Percentiles rank a stretch among this genome's conserved stretches.
Evolutionary conservation across 176 grass and related monocot genomes (phyloP).

Genomic region (Rhipidocladum racemiflorum): DNA sequence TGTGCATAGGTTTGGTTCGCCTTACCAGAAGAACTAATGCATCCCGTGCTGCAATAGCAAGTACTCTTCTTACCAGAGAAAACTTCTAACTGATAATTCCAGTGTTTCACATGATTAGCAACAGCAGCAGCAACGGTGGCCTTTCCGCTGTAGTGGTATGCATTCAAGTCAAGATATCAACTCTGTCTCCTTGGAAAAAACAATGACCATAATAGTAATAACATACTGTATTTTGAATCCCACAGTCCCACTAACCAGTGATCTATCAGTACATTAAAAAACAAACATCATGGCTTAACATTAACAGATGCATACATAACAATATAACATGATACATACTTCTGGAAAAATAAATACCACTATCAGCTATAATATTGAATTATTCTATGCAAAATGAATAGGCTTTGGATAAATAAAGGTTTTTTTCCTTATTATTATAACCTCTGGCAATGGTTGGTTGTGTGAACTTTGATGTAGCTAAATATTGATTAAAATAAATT

Average conservation of each 20-base stretch:
- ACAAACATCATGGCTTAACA: slow-evolving; percentile 8
- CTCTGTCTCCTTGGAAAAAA: neutral
- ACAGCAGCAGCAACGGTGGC: neutral
- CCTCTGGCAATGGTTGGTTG: neutral
- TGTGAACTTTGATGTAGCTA: neutral
- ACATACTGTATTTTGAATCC: neutral
- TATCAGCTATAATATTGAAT: too few relatives aligned
- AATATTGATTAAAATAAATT: neutral
- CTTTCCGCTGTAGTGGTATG: neutral
- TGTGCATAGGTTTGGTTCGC: too few relatives aligned
- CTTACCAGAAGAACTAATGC: too few relatives aligned
- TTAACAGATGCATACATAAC: too few relatives aligned
- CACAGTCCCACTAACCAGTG: neutral
- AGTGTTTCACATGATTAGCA: neutral
- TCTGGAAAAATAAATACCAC: too few relatives aligned
- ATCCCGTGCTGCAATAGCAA: too few relatives aligned
- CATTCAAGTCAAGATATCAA: slow-evolving; percentile 3
- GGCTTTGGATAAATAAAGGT: too few relatives aligned
- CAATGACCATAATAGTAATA: neutral
- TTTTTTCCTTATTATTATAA: too few relatives aligned
- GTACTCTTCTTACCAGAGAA: too few relatives aligned
- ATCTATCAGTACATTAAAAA: neutral
- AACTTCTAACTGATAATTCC: neutral
- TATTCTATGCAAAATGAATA: too few relatives aligned
- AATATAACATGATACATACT: too few relatives aligned